A percentile compares a stretch with the other conserved stretches of the same genome.
These are phyloP conservation scores for Chaetothyriales sp. DNA, from an alignment of 2,329 filamentous ascomycete species.

Conservation along the genomic window DNA sequence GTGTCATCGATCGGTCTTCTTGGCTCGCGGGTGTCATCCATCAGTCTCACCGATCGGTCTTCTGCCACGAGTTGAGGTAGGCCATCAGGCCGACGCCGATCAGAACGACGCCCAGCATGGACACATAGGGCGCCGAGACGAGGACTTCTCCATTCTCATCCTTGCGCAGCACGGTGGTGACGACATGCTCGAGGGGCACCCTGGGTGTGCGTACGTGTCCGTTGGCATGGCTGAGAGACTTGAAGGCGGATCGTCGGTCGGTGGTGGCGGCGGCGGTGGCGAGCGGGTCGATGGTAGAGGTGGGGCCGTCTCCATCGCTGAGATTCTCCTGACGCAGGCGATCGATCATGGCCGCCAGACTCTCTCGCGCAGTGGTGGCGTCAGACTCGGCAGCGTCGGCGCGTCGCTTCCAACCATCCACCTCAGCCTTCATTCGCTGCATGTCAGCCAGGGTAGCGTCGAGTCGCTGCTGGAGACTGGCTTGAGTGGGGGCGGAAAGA, in stretches of 20 bases:
- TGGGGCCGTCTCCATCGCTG: constrained; percentile 38
- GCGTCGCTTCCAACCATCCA: constrained; percentile 62
- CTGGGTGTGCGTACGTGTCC: constrained; percentile 38
- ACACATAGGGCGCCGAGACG: constrained; percentile 57
- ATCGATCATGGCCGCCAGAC: constrained; percentile 75
- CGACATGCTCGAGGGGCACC: constrained; percentile 23
- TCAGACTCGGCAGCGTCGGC: constrained; percentile 73
- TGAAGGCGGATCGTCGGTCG: constrained; percentile 17
- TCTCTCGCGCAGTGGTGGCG: constrained; percentile 55
- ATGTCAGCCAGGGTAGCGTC: constrained; percentile 69
- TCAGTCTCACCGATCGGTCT: constrained; percentile 38
- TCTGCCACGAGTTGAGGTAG: constrained; percentile 72
- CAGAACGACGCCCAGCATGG: constrained; percentile 68
- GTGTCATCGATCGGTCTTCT: too few species aligned
- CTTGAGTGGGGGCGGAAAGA: constrained; percentile 19
- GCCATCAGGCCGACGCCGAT: constrained; percentile 75
- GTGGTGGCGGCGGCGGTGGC: constrained; percentile 29
- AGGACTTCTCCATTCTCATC: constrained; percentile 30
- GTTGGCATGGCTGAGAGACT: constrained; percentile 19
- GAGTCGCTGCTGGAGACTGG: constrained; percentile 52
- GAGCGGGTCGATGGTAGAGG: constrained; percentile 25
- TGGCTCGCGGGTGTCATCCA: constrained; percentile 20
- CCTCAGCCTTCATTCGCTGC: constrained; percentile 63
- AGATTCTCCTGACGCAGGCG: constrained; percentile 54
- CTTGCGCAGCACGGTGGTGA: constrained; percentile 28